Base-by-base conservation (phyloP, 352 stramenopile genomes). In the Phytophthora capsici region DNA sequence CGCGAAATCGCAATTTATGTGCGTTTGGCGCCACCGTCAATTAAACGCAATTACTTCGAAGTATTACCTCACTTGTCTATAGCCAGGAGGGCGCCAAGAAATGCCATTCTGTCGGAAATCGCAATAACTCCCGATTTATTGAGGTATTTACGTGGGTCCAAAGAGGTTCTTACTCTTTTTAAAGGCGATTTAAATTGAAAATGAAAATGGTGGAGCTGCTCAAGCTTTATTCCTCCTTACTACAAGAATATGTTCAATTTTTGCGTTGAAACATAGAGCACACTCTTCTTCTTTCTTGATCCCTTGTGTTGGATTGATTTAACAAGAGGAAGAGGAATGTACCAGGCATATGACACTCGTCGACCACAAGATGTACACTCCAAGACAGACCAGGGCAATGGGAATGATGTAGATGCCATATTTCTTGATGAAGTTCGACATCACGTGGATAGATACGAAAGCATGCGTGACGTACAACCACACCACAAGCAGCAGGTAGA, bases 301-400 rank as follows among this genome's bases (percentile, higher is more conserved):
- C 3, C 25, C 6, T 28, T 3, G 28, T 32, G 28, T 1, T 32
- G 3, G 1, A 32, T 12, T 12, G 0, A 37, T 4, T 40, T 53
- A 53, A 26, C 46, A 40, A 7, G 46, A 41, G 9, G 46, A 41
- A n/a, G 16, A 53, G n/a, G n/a, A n/a, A n/a, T n/a, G n/a, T 14
- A 53, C 25, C 28, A 53, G 17, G n/a, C 25, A 10, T n/a, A 53
- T 10, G 6, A 53, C 26, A 14, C 26, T n/a, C 25, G 25, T 25
- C 3, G 51, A 50, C n/a, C 14, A 52, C 17, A 52, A 14, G 23
- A 60, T 52, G 19, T 60, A 52, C 19, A 45, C 20, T 10, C 53
- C 53, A 4, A 52, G 38, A 10, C 22, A 52, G 17, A 51, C 40
- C 3, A 61, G 40, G 6, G 40, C 28, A n/a, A 52, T 17, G 1